Conservation (phyloP, 2,329 filamentous ascomycete species). For the Anisogramma anomala region DNA sequence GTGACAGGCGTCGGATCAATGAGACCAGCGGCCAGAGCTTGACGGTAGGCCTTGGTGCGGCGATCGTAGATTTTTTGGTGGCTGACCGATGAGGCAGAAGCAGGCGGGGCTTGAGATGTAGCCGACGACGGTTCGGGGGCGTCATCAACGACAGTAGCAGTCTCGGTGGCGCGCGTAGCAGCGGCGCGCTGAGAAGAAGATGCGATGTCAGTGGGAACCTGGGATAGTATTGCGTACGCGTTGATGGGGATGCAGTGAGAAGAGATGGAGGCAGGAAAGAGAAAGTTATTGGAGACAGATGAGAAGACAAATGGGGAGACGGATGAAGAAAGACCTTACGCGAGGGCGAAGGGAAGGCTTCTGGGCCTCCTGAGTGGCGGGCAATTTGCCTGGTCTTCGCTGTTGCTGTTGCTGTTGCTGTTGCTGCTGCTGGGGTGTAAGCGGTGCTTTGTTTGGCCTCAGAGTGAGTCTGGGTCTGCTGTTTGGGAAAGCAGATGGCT, state of each 20-base stretch:
- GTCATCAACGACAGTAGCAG: constrained; percentile 5
- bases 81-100: background rate
- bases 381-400: background rate
- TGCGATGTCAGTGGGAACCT: background rate
- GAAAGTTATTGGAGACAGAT: no score
- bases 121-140: constrained; percentile 2
- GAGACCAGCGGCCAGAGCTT: background rate
- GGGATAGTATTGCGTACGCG: background rate
- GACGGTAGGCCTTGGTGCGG: constrained; percentile 6
- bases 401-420: background rate
- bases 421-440: background rate
- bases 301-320: background rate
- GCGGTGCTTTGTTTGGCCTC: background rate
- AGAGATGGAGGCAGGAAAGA: no score
- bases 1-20: background rate
- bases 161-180: constrained; percentile 7
- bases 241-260: background rate
- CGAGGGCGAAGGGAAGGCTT: constrained; percentile 5
- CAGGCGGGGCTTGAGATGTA: background rate
- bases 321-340: background rate
- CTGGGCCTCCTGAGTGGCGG: background rate
- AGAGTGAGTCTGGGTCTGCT: background rate
- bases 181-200: constrained; percentile 7
- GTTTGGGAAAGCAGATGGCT: background rate
- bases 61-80: constrained; percentile 6